Conservation (phyloP, 108 stramenopile genomes). For the Epithemia pelagica region DNA sequence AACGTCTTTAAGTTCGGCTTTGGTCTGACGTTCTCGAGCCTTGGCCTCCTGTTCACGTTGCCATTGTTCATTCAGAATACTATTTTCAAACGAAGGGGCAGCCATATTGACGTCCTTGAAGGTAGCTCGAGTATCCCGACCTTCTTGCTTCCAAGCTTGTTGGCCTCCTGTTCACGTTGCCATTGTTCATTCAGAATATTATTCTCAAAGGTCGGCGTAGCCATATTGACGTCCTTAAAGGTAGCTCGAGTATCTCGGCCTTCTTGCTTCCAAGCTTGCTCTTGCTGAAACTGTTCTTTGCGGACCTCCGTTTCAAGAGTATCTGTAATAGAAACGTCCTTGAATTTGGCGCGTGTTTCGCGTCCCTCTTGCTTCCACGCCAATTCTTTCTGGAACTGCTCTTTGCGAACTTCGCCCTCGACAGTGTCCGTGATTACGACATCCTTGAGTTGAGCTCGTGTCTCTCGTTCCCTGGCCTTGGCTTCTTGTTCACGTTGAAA, state of each 20-base stretch:
- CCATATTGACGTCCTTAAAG: conserved; percentile 26
- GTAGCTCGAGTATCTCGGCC: conserved; percentile 2
- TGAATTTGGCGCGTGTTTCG: conserved; percentile 1
- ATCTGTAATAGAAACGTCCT: conserved; percentile 1
- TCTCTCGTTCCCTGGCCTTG: conserved; percentile 18
- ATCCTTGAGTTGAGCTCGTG: conserved; percentile 19
- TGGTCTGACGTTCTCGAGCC: conserved; percentile 15
- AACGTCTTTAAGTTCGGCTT: conserved; percentile 22
- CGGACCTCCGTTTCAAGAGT: conserved; percentile 19
- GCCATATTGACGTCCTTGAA: conserved; percentile 4
- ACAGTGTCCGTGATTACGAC: conserved; percentile 39
- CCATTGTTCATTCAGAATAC: conserved; percentile 21
- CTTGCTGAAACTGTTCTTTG: conserved; percentile 30
- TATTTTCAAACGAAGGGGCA: conserved; percentile 7
- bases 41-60: conserved; percentile 19
- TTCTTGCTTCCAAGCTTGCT: conserved; percentile 18
- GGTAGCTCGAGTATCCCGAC: not conserved
- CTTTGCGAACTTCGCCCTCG: conserved; percentile 26
- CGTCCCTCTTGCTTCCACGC: conserved; percentile 18
- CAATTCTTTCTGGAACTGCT: conserved; percentile 28
- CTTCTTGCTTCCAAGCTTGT: conserved; percentile 23
- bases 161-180: conserved; percentile 29
- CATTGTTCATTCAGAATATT: conserved; percentile 29
- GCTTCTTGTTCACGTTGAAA: conserved; percentile 12
- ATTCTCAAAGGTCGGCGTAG: conserved; percentile 24